Percentiles rank a stretch among this genome's conserved stretches.
Evolutionary conservation across 2,329 filamentous ascomycete genomes (phyloP).

Genomic region (Passalora sequoiae): DNA sequence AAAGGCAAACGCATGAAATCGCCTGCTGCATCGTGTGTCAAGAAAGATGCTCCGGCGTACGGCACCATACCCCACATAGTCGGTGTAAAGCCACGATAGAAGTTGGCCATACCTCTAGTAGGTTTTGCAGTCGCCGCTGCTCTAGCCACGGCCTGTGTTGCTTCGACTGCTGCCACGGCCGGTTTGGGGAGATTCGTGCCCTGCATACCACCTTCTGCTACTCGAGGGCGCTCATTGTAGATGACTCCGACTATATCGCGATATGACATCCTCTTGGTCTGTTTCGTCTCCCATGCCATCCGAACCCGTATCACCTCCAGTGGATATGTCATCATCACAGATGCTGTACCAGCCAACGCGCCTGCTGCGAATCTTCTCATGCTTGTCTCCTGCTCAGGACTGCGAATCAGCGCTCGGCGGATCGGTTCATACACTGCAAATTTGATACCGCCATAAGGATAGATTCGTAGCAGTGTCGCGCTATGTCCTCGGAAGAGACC

Average conservation of each 20-base stretch:
- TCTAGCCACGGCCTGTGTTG: constrained; percentile 39
- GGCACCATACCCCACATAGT: constrained; percentile 93
- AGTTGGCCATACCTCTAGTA: constrained; percentile 71
- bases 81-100: constrained; percentile 88
- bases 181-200: constrained; percentile 19
- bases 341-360: constrained; percentile 74
- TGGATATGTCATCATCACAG: constrained; percentile 94
- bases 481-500: constrained; percentile 93
- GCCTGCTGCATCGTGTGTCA: constrained; percentile 86
- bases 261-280: constrained; percentile 63
- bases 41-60: constrained; percentile 91
- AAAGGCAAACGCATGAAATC: constrained; percentile 70
- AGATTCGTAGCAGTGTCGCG: constrained; percentile 87
- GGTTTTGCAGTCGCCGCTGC: constrained; percentile 53
- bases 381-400: constrained; percentile 70
- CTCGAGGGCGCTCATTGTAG: constrained; percentile 64
- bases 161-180: constrained; percentile 40
- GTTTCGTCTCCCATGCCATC: constrained; percentile 87
- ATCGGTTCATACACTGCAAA: constrained; percentile 98
- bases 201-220: constrained; percentile 19
- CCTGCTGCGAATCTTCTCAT: constrained; percentile 69
- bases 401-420: constrained; percentile 68
- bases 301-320: constrained; percentile 89
- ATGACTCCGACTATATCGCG: constrained; percentile 77
- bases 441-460: constrained; percentile 96